Evolutionary conservation across 1,284 basidiomycete species (phyloP).

Genomic region (Marasmius sp.): DNA sequence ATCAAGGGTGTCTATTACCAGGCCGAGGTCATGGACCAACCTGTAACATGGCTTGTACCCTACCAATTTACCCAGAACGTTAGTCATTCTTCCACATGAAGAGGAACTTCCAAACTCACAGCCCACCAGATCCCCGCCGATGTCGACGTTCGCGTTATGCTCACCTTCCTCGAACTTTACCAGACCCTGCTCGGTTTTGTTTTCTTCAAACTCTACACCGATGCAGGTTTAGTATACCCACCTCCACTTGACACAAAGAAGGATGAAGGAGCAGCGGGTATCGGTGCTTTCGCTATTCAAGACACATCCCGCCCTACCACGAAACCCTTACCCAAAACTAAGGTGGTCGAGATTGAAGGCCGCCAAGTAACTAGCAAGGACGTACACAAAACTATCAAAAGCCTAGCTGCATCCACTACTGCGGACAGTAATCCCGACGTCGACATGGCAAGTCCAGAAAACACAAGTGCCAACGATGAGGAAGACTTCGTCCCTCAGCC

Average conservation of each 20-base stretch:
- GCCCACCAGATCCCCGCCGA: constrained; percentile 82
- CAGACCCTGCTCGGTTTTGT: constrained; percentile 96
- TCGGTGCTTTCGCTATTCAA: constrained; percentile 88
- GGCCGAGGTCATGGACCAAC: constrained; percentile 92
- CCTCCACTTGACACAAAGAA: constrained; percentile 85
- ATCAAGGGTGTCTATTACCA: constrained; percentile 99
- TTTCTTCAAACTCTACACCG: constrained; percentile 97
- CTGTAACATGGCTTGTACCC: constrained; percentile 94
- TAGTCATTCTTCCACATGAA: constrained; percentile 23
- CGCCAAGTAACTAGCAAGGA: constrained; percentile 67
- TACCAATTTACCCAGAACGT: constrained; percentile 98
- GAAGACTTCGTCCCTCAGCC: constrained; percentile 73
- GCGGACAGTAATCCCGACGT: constrained; percentile 36
- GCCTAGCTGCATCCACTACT: constrained; percentile 39
- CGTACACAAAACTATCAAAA: constrained; percentile 75
- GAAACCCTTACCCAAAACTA: constrained; percentile 33
- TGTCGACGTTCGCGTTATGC: constrained; percentile 97
- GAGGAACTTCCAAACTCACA: constrained; percentile 8
- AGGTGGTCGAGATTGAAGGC: constrained; percentile 50
- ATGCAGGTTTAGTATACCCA: constrained; percentile 91
- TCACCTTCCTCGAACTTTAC: constrained; percentile 98
- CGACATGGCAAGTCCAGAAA: constrained; percentile 37
- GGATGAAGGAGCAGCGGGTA: constrained; percentile 87
- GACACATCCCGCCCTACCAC: constrained; percentile 39
- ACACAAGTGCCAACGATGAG: constrained; percentile 43